Percentiles rank a stretch among this genome's conserved stretches.
These are phyloP conservation scores for Oryza longistaminata DNA, from an alignment of 176 grass and related monocot species.

Conservation along the genomic window DNA sequence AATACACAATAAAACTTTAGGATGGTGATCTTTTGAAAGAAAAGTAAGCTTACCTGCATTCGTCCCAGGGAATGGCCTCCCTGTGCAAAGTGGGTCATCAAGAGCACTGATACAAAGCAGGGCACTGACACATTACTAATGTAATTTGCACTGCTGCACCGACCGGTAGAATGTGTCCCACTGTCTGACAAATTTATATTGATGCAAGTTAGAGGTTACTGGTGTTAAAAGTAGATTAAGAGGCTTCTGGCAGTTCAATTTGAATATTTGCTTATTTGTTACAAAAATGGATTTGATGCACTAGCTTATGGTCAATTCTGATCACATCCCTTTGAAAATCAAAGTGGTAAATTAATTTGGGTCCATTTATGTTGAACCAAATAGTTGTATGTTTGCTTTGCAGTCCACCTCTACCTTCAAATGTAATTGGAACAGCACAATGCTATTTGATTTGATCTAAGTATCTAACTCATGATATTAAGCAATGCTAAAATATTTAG, in stretches of 20 bases:
- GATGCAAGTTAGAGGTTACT: neutral
- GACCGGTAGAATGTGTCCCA: constrained; percentile 96
- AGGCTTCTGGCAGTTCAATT: neutral
- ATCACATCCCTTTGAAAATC: neutral
- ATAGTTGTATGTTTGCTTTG: neutral
- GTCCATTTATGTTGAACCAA: constrained; percentile 8
- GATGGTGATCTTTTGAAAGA: neutral
- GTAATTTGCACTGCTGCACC: constrained; percentile 82
- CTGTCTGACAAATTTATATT: constrained; percentile 53
- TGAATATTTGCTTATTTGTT: constrained; percentile 9
- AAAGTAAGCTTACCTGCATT: constrained; percentile 65
- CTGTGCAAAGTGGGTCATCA: constrained; percentile 93
- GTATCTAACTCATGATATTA: neutral
- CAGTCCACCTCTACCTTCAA: constrained; percentile 4
- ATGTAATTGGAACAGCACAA: neutral
- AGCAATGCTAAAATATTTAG: neutral
- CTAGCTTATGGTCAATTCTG: constrained; percentile 4
- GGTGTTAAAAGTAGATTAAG: neutral
- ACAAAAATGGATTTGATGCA: neutral
- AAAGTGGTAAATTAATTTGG: neutral
- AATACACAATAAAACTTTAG: constrained; percentile 17
- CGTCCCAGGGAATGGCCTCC: constrained; percentile 97
- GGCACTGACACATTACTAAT: constrained; percentile 68
- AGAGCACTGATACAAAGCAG: constrained; percentile 92
- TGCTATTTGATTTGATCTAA: neutral